Percentiles rank a stretch among this genome's conserved stretches.
Conservation (phyloP, 2,329 filamentous ascomycete genomes). For the Aspergillus cejpii region DNA sequence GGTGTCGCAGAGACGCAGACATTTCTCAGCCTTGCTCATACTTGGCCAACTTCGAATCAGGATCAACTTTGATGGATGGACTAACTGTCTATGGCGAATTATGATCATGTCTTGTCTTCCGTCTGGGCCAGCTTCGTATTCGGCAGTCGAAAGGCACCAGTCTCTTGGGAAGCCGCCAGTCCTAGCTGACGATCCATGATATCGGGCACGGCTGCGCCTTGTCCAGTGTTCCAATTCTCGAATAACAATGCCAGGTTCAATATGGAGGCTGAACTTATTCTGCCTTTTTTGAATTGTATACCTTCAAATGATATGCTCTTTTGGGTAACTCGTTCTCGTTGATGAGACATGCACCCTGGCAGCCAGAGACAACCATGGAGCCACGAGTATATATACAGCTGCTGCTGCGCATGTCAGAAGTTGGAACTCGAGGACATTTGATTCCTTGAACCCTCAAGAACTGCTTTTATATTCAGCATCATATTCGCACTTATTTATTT, state of each 20-base stretch:
- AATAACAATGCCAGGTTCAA: background rate
- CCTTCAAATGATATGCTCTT: slow-evolving; percentile 5
- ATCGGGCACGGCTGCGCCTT: background rate
- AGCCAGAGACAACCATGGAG: background rate
- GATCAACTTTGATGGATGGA: background rate
- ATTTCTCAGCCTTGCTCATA: slow-evolving; percentile 14
- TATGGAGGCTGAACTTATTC: background rate
- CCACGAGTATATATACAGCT: background rate
- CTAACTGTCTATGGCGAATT: background rate
- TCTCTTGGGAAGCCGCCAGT: too few relatives aligned
- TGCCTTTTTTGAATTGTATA: too few relatives aligned
- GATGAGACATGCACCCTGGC: background rate
- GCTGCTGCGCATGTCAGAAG: background rate
- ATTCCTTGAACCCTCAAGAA: too few relatives aligned
- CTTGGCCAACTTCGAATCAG: slow-evolving; percentile 5
- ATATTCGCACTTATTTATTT: too few relatives aligned
- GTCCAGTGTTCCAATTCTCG: too few relatives aligned
- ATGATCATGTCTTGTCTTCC: background rate
- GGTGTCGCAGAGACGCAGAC: too few relatives aligned
- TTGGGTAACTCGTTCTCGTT: slow-evolving; percentile 21
- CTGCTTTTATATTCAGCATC: too few relatives aligned
- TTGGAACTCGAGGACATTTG: too few relatives aligned
- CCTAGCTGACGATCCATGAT: background rate
- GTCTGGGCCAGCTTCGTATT: background rate
- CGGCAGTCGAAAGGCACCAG: background rate